phyloP scores from a whole-genome alignment of 129 eudicot genomes.

The Heracleum sosnowskyi region DNA sequence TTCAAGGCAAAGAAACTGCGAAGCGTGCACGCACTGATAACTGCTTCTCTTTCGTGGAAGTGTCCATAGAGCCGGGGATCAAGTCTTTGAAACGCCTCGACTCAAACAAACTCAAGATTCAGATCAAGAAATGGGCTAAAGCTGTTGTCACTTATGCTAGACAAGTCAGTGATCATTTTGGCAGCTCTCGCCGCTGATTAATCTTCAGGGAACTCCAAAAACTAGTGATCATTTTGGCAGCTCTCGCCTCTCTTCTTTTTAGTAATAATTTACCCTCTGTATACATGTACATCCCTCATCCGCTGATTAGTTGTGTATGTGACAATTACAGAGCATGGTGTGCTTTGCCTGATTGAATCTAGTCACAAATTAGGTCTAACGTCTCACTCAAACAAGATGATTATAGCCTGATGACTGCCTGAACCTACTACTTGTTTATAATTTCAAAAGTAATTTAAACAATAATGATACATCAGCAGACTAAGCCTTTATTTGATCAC shows the following conservation, averaged over 20 bases:
- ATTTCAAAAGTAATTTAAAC: not conserved
- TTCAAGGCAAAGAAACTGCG: not conserved
- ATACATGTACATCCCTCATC: no score
- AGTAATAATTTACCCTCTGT: no score
- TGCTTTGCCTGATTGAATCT: not conserved
- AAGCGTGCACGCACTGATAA: constrained; percentile 37
- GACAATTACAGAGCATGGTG: not conserved
- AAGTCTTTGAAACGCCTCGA: constrained; percentile 50
- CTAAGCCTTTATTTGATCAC: not conserved
- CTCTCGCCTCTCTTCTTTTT: not conserved
- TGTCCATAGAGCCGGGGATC: constrained; percentile 44
- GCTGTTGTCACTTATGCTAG: constrained; percentile 66
- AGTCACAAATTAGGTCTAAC: not conserved
- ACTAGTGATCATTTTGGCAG: not conserved
- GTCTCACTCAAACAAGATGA: not conserved
- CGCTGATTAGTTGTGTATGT: not conserved
- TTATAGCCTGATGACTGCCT: not conserved
- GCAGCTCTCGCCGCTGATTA: constrained; percentile 32
- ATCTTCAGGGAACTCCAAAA: not conserved
- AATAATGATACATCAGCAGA: no score
- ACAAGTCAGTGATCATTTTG: constrained; percentile 53
- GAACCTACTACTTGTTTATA: not conserved
- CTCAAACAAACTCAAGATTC: constrained; percentile 54
- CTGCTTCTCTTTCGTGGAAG: constrained; percentile 59
- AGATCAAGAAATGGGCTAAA: constrained; percentile 73